These are phyloP conservation scores for Zarea fungicola DNA, from an alignment of 2,329 filamentous ascomycete species.

Conservation along the genomic window DNA sequence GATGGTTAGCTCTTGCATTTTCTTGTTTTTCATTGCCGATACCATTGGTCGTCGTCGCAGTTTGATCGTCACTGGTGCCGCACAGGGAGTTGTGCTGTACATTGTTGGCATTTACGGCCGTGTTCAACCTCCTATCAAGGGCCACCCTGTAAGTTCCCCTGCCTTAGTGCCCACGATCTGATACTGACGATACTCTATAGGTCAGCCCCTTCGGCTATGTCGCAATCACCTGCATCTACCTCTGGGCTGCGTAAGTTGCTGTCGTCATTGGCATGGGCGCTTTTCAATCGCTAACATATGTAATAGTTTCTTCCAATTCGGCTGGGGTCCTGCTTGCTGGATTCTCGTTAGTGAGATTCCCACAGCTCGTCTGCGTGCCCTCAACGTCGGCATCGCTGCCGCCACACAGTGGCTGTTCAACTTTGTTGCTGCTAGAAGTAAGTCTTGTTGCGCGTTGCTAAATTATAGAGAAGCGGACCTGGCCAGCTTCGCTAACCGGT, in stretches of 20 bases:
- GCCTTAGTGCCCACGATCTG: no score
- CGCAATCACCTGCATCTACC: conserved; percentile 65
- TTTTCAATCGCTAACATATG: no score
- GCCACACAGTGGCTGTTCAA: conserved; percentile 72
- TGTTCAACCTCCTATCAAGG: conserved; percentile 51
- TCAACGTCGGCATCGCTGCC: conserved; percentile 64
- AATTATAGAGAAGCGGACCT: no score
- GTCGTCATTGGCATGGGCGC: no score
- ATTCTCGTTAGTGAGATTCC: conserved; percentile 67
- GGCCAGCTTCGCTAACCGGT: background rate
- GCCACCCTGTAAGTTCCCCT: conserved; percentile 33
- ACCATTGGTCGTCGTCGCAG: conserved; percentile 59
- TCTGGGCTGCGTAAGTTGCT: conserved; percentile 54
- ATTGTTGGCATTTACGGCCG: conserved; percentile 68
- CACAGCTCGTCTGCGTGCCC: conserved; percentile 57
- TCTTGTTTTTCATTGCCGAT: conserved; percentile 64
- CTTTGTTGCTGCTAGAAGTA: conserved; percentile 60
- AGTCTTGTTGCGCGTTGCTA: conserved; percentile 13
- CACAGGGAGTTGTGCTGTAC: conserved; percentile 58
- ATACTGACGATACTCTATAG: no score
- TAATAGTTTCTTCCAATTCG: conserved; percentile 60
- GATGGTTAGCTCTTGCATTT: conserved; percentile 56
- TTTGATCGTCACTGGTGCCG: conserved; percentile 60
- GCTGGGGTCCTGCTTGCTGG: conserved; percentile 69
- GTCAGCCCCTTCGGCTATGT: conserved; percentile 64